Base-by-base conservation (phyloP, 257 asterid species). In the Solanum infundibuliforme region DNA sequence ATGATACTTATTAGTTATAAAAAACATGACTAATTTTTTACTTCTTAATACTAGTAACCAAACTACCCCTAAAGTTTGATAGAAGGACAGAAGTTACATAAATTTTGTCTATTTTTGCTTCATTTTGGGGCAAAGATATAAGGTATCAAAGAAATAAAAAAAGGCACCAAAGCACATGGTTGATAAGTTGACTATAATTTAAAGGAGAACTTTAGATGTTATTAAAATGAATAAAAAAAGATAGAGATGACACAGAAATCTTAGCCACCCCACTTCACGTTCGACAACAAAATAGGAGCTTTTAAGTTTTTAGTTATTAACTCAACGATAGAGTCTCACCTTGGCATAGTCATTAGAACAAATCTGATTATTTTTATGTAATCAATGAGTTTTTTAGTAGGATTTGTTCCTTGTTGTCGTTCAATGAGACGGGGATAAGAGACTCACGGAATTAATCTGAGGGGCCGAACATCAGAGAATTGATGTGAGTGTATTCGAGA, bases 301-400 rank as follows among this genome's bases (percentile, higher is more conserved):
- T 36, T 76, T 12, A 6, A 23, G 11, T 20, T 58, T 23, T 23
- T 23, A 21, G 14, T 29, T 69, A 13, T 6, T 69, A 69, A 31
- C 6, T 69, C 76, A 69, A 7, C 12, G 6, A 14, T 29, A 14
- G 12, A 12, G 52, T n/a, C 1, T 7, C 25, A 20, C 11, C 4
- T 7, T 32, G 7, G 32, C 7, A 4, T 32, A 16, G 13, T 18
- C 2, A 32, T 68, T 0, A 6, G 0, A 27, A 13, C 2, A 14
- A 5, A 6, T 0, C 1, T 1, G 8, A 68, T 12, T 27, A 68
- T 68, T 1, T 0, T 13, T 29, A 29, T 27, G 1, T 7, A 10
- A 62, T 7, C 1, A 6, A 69, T 13, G n/a, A 69, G 0, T 14
- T 13, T 29, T 29, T 0, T 31, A 14, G 39, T 68, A 27, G 73